Percentiles rank a stretch among this genome's conserved stretches.
Evolutionary conservation across 1,139 yeast genomes (phyloP).

Genomic region (Geotrichum cucujoidarum): DNA sequence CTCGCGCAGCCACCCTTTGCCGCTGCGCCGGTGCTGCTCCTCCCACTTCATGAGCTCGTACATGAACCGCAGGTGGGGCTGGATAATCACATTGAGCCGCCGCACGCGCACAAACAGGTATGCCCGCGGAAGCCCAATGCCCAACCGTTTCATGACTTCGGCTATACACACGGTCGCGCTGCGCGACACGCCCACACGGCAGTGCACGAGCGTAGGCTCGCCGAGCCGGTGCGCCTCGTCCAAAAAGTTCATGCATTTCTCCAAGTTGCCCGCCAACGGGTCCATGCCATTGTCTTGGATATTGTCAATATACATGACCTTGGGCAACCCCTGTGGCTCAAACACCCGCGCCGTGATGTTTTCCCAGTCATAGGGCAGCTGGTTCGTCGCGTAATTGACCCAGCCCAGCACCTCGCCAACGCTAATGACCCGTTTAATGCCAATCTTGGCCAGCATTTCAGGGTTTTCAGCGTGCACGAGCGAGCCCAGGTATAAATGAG

Average conservation of each 20-base stretch:
- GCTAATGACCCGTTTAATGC: constrained; percentile 72
- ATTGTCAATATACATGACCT: constrained; percentile 41
- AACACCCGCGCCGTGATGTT: constrained; percentile 15
- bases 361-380: constrained; percentile 17
- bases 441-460: constrained; percentile 56
- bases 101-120: constrained; percentile 78
- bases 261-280: constrained; percentile 40
- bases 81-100: constrained; percentile 80
- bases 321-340: constrained; percentile 28
- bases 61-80: constrained; percentile 82
- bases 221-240: constrained; percentile 39
- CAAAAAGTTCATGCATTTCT: constrained; percentile 42
- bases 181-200: constrained; percentile 88
- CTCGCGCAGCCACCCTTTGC: constrained; percentile 49
- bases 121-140: constrained; percentile 63
- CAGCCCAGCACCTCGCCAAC: constrained; percentile 82
- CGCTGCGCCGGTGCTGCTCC: constrained; percentile 40
- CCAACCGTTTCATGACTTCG: constrained; percentile 71
- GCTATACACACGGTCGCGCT: constrained; percentile 90
- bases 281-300: constrained; percentile 52
- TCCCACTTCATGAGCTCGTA: constrained; percentile 81
- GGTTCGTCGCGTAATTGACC: constrained; percentile 28
- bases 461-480: constrained; percentile 74
- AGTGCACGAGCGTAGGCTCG: constrained; percentile 68
- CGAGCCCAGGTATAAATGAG: constrained; percentile 83